These are phyloP conservation scores for Fusarium begoniae DNA, from an alignment of 2,329 filamentous ascomycete genomes.

Conservation along the genomic window DNA sequence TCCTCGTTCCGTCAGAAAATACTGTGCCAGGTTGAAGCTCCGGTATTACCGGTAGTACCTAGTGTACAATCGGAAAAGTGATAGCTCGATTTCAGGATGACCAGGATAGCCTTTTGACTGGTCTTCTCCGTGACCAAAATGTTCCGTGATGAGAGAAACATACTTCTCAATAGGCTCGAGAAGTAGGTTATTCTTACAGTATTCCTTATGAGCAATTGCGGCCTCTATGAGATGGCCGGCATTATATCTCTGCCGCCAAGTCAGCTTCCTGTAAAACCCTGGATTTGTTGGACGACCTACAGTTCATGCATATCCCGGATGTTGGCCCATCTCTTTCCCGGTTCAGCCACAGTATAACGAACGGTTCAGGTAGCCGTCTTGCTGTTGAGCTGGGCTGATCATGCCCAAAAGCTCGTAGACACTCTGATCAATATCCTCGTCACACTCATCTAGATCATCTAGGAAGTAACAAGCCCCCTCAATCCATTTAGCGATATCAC, in stretches of 20 bases:
- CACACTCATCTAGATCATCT: not conserved
- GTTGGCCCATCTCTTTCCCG: slow-evolving; percentile 64
- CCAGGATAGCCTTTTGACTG: slow-evolving; percentile 69
- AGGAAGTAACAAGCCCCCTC: slow-evolving; percentile 12
- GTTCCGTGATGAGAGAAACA: slow-evolving; percentile 59
- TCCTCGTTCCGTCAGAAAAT: slow-evolving; percentile 67
- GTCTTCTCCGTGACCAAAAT: slow-evolving; percentile 59
- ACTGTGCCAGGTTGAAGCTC: slow-evolving; percentile 59
- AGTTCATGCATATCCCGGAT: slow-evolving; percentile 69
- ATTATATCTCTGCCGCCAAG: slow-evolving; percentile 56
- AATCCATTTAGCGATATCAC: slow-evolving; percentile 24
- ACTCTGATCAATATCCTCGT: slow-evolving; percentile 14
- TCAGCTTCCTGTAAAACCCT: not conserved
- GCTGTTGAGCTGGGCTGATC: slow-evolving; percentile 64
- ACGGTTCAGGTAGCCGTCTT: slow-evolving; percentile 70
- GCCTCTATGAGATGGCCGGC: slow-evolving; percentile 70
- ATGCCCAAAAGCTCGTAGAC: slow-evolving; percentile 60
- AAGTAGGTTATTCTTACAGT: slow-evolving; percentile 61
- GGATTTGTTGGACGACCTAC: slow-evolving; percentile 47
- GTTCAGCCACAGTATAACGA: slow-evolving; percentile 68
- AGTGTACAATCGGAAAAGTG: slow-evolving; percentile 51
- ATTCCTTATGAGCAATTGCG: slow-evolving; percentile 63
- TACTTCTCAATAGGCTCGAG: slow-evolving; percentile 43
- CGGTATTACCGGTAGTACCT: slow-evolving; percentile 44
- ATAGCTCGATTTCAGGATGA: slow-evolving; percentile 57